These are phyloP conservation scores for Aspergillus nanangensis DNA, from an alignment of 495 filamentous ascomycete genomes.

Conservation along the genomic window DNA sequence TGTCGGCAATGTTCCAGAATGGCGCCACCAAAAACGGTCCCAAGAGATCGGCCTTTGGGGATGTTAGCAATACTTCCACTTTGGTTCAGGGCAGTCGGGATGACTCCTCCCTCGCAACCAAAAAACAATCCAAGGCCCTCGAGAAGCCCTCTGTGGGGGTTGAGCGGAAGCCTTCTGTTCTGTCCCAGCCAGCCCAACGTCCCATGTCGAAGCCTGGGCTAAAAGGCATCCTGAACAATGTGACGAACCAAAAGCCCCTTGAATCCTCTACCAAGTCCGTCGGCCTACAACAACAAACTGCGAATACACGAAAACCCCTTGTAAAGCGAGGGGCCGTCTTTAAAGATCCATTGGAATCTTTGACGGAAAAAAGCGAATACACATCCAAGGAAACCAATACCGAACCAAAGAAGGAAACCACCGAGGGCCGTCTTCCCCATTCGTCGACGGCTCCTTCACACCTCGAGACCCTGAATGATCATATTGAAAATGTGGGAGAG, in stretches of 20 bases:
- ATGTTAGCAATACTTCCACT: slow-evolving; percentile 71
- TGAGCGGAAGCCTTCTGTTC: slow-evolving; percentile 46
- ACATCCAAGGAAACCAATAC: slow-evolving; percentile 35
- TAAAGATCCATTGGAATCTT: slow-evolving; percentile 46
- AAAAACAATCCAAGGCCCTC: slow-evolving; percentile 34
- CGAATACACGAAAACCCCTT: slow-evolving; percentile 41
- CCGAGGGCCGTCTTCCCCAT: slow-evolving; percentile 4
- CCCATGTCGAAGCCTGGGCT: slow-evolving; percentile 47
- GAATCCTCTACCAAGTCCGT: slow-evolving; percentile 34
- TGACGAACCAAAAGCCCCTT: slow-evolving; percentile 25
- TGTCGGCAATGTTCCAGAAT: slow-evolving; percentile 51
- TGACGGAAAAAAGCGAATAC: slow-evolving; percentile 25
- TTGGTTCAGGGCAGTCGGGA: slow-evolving; percentile 44
- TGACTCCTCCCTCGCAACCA: slow-evolving; percentile 47
- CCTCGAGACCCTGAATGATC: slow-evolving; percentile 6
- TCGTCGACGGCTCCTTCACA: slow-evolving; percentile 9
- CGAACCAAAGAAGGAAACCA: slow-evolving; percentile 14
- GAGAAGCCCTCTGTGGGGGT: slow-evolving; percentile 40
- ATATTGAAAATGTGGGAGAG: slow-evolving; percentile 15
- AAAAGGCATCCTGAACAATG: slow-evolving; percentile 43
- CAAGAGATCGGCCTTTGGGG: slow-evolving; percentile 74
- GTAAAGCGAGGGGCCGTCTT: slow-evolving; percentile 66
- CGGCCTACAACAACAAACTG: slow-evolving; percentile 23
- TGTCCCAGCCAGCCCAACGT: slow-evolving; percentile 63
- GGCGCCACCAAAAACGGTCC: slow-evolving; percentile 61